Evolutionary conservation across 345 rosid species (phyloP).

Genomic region (Salix udensis): DNA sequence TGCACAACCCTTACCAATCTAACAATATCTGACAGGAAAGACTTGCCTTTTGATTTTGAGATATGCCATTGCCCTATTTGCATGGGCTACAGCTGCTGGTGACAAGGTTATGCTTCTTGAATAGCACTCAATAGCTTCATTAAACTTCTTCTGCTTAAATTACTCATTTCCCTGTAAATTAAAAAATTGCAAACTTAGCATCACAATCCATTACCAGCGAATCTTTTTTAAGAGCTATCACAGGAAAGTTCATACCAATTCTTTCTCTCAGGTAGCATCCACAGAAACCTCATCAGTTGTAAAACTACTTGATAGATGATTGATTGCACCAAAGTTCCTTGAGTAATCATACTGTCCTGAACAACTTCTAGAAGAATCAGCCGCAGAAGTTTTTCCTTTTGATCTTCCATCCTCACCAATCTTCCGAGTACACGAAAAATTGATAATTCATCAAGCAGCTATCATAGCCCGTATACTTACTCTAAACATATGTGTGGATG

Average conservation of each 20-base stretch:
- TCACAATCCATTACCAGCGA: background rate
- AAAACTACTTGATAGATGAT: conserved; percentile 40
- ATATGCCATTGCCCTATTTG: conserved; percentile 92
- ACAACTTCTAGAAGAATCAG: conserved; percentile 15
- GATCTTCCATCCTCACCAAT: conserved; percentile 26
- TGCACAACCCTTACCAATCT: background rate
- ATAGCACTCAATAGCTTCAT: conserved; percentile 82
- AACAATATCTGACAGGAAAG: background rate
- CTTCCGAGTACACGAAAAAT: conserved; percentile 23
- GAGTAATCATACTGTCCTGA: conserved; percentile 36
- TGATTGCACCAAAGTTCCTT: conserved; percentile 34
- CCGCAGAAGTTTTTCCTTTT: conserved; percentile 12
- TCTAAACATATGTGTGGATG: background rate
- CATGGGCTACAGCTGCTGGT: conserved; percentile 80
- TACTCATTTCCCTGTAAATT: conserved; percentile 67
- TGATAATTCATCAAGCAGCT: conserved; percentile 2
- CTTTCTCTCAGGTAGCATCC: conserved; percentile 84
- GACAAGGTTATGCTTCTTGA: conserved; percentile 85
- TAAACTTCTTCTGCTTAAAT: conserved; percentile 79
- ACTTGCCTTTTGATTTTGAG: conserved; percentile 71
- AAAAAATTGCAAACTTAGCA: background rate
- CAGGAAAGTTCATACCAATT: conserved; percentile 43
- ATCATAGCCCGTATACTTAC: background rate
- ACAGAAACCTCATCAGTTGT: conserved; percentile 38
- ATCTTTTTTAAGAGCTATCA: background rate